These are phyloP conservation scores for Sporisorium graminicola DNA, from an alignment of 1,284 basidiomycete genomes.

Conservation along the genomic window DNA sequence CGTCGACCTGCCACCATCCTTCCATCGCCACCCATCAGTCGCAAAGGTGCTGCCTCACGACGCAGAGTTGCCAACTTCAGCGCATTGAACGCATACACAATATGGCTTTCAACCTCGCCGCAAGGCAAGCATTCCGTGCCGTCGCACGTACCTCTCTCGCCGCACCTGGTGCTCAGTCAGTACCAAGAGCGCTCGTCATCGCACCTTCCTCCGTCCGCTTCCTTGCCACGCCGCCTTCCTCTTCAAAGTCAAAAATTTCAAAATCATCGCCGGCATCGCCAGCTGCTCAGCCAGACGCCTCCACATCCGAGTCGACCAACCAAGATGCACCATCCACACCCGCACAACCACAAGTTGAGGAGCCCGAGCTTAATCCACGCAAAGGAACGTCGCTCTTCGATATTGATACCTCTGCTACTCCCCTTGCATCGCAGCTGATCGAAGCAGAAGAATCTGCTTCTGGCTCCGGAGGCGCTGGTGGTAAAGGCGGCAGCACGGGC, in stretches of 20 bases:
- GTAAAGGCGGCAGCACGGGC: constrained; percentile 57
- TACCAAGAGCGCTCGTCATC: constrained; percentile 3
- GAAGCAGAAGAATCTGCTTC: constrained; percentile 21
- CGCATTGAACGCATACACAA: background rate
- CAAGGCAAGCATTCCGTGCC: constrained; percentile 31
- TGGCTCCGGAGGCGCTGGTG: background rate
- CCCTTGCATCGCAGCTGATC: constrained; percentile 35
- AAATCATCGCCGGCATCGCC: background rate
- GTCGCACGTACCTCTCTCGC: constrained; percentile 15
- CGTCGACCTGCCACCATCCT: background rate
- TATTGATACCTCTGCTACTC: constrained; percentile 55
- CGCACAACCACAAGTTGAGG: background rate
- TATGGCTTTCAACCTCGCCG: constrained; percentile 36
- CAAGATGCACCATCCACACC: constrained; percentile 7
- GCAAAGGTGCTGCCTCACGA: too few species aligned
- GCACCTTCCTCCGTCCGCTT: constrained; percentile 24
- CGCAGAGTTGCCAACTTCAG: too few species aligned
- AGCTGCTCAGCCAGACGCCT: background rate
- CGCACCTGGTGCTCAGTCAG: background rate
- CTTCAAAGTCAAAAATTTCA: background rate
- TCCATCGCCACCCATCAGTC: background rate
- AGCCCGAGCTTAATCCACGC: constrained; percentile 17
- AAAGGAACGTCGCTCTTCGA: constrained; percentile 51
- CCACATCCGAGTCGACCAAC: constrained; percentile 3
- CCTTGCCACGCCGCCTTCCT: constrained; percentile 34